These are phyloP conservation scores for Ogataea pilisensis DNA, from an alignment of 805 yeast genomes.

Conservation along the genomic window DNA sequence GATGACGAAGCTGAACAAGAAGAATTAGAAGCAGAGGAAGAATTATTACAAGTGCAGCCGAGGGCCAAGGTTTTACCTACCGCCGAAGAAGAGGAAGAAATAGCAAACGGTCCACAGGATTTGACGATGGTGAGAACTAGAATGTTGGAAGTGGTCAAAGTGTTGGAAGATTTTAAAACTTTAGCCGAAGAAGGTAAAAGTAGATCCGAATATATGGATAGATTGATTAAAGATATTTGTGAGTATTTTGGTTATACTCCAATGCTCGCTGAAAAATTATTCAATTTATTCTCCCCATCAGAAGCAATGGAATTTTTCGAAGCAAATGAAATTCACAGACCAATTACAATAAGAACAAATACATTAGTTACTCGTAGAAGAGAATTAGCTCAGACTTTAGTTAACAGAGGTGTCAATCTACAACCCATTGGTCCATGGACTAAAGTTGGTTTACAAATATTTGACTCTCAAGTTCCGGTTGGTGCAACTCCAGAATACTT, in stretches of 20 bases:
- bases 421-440: conserved; percentile 99
- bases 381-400: conserved; percentile 90
- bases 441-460: conserved; percentile 94
- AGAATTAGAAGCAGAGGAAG: conserved; percentile 60
- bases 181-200: conserved; percentile 82
- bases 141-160: conserved; percentile 93
- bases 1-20: conserved; percentile 57
- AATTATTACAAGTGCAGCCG: conserved; percentile 64
- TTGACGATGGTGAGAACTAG: conserved; percentile 83
- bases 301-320: conserved; percentile 98
- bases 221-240: conserved; percentile 80
- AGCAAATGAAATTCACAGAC: conserved; percentile 96
- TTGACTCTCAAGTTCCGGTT: conserved; percentile 98
- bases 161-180: conserved; percentile 81
- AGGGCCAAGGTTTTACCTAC: conserved; percentile 75
- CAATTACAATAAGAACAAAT: conserved; percentile 96
- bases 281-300: conserved; percentile 85
- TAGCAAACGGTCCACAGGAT: conserved; percentile 58
- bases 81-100: conserved; percentile 56
- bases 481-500: conserved; percentile 99
- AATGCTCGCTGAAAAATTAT: conserved; percentile 89
- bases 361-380: conserved; percentile 92
- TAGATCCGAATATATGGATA: conserved; percentile 75
- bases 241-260: conserved; percentile 91
- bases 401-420: conserved; percentile 93